phyloP scores from a whole-genome alignment of 805 yeast species.

The Lipomyces sp. region DNA sequence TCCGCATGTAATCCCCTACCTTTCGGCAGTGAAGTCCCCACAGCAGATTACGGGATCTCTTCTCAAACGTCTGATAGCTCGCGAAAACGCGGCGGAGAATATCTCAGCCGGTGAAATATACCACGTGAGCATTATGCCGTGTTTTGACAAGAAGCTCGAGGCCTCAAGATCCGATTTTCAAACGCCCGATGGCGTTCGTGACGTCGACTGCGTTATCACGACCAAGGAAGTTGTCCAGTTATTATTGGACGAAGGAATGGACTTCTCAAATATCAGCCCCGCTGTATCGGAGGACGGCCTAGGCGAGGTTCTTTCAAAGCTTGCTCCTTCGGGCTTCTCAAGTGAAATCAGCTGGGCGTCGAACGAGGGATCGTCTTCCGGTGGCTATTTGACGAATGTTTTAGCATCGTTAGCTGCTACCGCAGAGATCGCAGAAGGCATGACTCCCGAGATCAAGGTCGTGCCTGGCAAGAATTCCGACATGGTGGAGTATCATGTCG shows the following conservation, averaged over 20 bases:
- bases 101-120: slow-evolving; percentile 48
- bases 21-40: slow-evolving; percentile 79
- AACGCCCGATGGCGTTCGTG: slow-evolving; percentile 42
- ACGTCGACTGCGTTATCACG: slow-evolving; percentile 93
- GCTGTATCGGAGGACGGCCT: background rate
- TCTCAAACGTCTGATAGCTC: slow-evolving; percentile 52
- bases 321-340: slow-evolving; percentile 66
- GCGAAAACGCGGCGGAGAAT: slow-evolving; percentile 38
- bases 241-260: slow-evolving; percentile 49
- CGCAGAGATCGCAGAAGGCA: slow-evolving; percentile 10
- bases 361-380: slow-evolving; percentile 78
- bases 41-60: slow-evolving; percentile 88
- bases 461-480: slow-evolving; percentile 66
- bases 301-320: background rate
- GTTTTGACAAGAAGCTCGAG: slow-evolving; percentile 94
- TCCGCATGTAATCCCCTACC: slow-evolving; percentile 67
- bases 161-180: slow-evolving; percentile 77
- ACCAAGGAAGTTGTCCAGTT: slow-evolving; percentile 81
- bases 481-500: slow-evolving; percentile 60
- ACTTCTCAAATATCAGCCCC: slow-evolving; percentile 29
- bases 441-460: slow-evolving; percentile 46
- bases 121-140: slow-evolving; percentile 90
- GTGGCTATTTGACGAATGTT: slow-evolving; percentile 81
- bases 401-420: slow-evolving; percentile 40
- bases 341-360: slow-evolving; percentile 63